Evolutionary conservation across 345 rosid genomes (phyloP), one percentile per base, ranked within the genome.

Genomic region (Garcia nutans): DNA sequence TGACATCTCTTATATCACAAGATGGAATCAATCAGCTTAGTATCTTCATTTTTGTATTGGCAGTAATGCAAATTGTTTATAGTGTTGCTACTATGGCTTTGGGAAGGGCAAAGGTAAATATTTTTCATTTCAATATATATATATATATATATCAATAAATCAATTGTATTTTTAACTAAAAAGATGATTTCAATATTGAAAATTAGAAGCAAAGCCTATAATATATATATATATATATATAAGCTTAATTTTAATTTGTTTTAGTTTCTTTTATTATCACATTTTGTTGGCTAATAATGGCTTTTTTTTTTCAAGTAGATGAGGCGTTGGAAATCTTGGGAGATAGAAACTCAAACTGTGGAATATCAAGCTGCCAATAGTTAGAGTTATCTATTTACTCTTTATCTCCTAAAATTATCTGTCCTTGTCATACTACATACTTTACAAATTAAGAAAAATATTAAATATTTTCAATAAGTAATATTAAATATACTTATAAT

Each of bases 251-350:
- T 59, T 8, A 57, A 57, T n/a, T 57, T 57, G n/a, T 16, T 20
- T 19, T n/a, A 0, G 8, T n/a, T 57, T 19, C 6, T 57, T 5
- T 57, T 22, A n/a, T 28, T 28, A 57, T 57, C 1, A 20, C 7
- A 54, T 9, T 47, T 68, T 59, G 2, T 63, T 57, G 8, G 10
- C 16, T 61, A 17, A 28, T 61, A 17, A 28, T 28, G 31, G 31
- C 31, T 28, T 28, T 28, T 28, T 37, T 74, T 63, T n/a, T 74
- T 50, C 20, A 20, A 15, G 23, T 62, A 92, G 97, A 92, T 92
- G 91, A 84, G 78, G 52, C 85, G 87, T 49, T 90, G 97, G 95
- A 74, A 86, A 81, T 80, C 86, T 19, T 92, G 97, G 97, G 97
- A 92, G 83, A 74, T 57, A 26, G 95, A 92, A 73, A 92, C 90